Percentiles rank a stretch among this genome's conserved stretches.
Conservation (phyloP, 805 yeast species). For the Jamesozyma hellenica region DNA sequence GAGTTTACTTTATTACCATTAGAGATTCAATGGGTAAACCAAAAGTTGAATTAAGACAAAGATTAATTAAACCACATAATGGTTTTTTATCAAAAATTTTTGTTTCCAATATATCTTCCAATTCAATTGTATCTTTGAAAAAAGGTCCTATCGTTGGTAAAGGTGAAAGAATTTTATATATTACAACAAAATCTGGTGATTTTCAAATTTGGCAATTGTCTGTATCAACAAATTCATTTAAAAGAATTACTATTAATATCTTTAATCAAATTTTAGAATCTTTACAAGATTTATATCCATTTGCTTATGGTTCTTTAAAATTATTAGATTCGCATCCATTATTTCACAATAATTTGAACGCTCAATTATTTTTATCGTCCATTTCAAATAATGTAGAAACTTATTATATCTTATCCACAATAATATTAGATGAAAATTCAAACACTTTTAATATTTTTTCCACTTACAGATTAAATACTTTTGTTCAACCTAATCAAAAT, state of each 20-base stretch:
- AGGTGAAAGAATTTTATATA: constrained; percentile 37
- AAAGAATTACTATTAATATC: constrained; percentile 31
- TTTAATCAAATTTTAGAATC: constrained; percentile 31
- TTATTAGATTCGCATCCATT: constrained; percentile 56
- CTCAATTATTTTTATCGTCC: constrained; percentile 42
- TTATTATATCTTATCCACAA: constrained; percentile 42
- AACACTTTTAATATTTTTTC: constrained; percentile 49
- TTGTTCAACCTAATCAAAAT: constrained; percentile 17
- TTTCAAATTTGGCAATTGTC: constrained; percentile 42
- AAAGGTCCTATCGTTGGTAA: constrained; percentile 43
- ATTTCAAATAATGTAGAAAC: constrained; percentile 29
- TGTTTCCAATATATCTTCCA: constrained; percentile 3
- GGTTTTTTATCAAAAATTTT: constrained; percentile 29
- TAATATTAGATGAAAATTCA: constrained; percentile 36
- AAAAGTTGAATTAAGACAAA: constrained; percentile 19
- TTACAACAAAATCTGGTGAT: constrained; percentile 36
- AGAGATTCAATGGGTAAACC: constrained; percentile 64
- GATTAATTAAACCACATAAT: constrained; percentile 25
- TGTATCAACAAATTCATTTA: constrained; percentile 34
- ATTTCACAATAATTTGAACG: constrained; percentile 29
- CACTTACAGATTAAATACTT: constrained; percentile 54
- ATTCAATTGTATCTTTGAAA: constrained; percentile 48
- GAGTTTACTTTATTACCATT: constrained; percentile 51
- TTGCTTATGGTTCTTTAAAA: constrained; percentile 39
- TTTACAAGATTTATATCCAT: constrained; percentile 41